phyloP scores from a whole-genome alignment of 2,329 filamentous ascomycete genomes.

The Dactylellina drechsleri region DNA sequence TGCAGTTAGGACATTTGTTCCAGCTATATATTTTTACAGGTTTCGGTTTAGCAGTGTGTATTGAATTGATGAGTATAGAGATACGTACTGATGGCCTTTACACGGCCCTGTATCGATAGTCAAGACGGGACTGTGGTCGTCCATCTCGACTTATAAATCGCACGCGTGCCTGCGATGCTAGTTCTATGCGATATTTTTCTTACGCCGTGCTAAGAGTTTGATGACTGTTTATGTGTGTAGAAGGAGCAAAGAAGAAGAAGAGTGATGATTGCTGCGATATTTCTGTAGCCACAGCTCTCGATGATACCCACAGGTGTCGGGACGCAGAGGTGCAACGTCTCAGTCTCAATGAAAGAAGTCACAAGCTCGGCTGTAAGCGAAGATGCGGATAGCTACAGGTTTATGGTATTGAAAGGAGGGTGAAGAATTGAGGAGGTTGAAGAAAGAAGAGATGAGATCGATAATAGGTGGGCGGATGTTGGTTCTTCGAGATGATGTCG shows the following conservation, averaged over 20 bases:
- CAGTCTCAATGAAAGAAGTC: background rate
- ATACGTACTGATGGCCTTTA: conserved; percentile 24
- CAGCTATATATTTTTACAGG: conserved; percentile 12
- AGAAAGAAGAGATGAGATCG: too few species aligned
- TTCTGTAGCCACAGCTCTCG: too few species aligned
- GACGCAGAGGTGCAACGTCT: background rate
- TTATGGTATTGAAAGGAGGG: too few species aligned
- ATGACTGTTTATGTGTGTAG: too few species aligned
- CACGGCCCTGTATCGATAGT: conserved; percentile 12
- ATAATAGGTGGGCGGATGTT: too few species aligned
- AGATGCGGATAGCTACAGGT: background rate
- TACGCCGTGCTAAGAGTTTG: background rate
- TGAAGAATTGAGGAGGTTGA: too few species aligned
- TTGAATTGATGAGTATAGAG: background rate
- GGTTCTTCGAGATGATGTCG: too few species aligned
- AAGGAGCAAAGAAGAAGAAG: too few species aligned
- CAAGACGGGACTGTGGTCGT: too few species aligned
- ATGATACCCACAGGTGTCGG: background rate
- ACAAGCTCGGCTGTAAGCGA: background rate
- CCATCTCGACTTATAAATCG: background rate
- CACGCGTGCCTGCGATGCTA: too few species aligned
- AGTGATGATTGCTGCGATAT: too few species aligned
- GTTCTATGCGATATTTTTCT: too few species aligned
- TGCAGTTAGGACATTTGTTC: conserved; percentile 32
- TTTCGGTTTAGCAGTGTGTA: background rate